phyloP scores from a whole-genome alignment of 1,139 yeast species.

The Trichomonascaceae sp. region DNA sequence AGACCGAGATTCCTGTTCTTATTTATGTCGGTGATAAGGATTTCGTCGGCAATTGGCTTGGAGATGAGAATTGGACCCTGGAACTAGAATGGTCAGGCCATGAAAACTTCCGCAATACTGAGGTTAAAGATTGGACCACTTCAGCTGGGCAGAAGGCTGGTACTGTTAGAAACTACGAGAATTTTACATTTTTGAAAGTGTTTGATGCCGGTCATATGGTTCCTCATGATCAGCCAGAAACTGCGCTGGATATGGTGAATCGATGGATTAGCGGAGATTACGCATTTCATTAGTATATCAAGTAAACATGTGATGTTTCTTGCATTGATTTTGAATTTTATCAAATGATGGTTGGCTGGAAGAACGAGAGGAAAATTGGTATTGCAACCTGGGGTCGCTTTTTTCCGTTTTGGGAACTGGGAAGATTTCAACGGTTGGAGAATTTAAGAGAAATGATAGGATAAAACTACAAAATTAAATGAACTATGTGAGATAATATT shows the following conservation, averaged over 20 bases:
- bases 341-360: too few relatives aligned
- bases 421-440: too few relatives aligned
- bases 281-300: too few relatives aligned
- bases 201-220: slow-evolving; percentile 67
- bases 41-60: slow-evolving; percentile 86
- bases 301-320: too few relatives aligned
- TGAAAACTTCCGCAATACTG: slow-evolving; percentile 29
- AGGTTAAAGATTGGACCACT: slow-evolving; percentile 33
- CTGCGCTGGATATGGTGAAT: slow-evolving; percentile 69
- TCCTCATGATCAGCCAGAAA: slow-evolving; percentile 75
- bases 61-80: slow-evolving; percentile 51
- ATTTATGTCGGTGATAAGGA: slow-evolving; percentile 89
- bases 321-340: too few relatives aligned
- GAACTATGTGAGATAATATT: too few relatives aligned
- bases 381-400: too few relatives aligned
- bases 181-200: slow-evolving; percentile 58
- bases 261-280: slow-evolving; percentile 51
- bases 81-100: slow-evolving; percentile 43
- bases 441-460: too few relatives aligned
- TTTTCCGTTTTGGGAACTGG: too few relatives aligned
- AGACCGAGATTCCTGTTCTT: slow-evolving; percentile 62
- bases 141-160: slow-evolving; percentile 45
- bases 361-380: too few relatives aligned
- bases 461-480: too few relatives aligned
- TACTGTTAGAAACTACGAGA: slow-evolving; percentile 48